These are phyloP conservation scores for Lactifluus rugatus DNA, from an alignment of 768 basidiomycete genomes.

Conservation along the genomic window DNA sequence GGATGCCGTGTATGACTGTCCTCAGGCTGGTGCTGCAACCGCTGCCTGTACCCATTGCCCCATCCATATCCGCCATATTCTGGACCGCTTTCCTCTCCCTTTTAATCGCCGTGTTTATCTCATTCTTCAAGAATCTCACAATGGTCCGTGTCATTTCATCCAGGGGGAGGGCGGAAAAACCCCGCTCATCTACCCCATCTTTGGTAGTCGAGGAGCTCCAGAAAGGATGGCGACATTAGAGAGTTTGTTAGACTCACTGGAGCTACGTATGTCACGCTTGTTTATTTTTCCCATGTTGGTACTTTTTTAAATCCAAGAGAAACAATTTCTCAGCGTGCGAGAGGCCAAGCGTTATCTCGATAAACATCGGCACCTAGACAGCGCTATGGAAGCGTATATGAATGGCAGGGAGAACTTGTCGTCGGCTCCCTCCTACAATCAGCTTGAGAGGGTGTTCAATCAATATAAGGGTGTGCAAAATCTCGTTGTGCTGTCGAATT, in stretches of 20 bases:
- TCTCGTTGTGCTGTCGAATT: neutral
- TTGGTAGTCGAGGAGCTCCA: conserved; percentile 11
- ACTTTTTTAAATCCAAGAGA: neutral
- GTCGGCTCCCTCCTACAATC: conserved; percentile 24
- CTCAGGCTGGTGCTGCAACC: neutral
- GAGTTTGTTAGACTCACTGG: conserved; percentile 14
- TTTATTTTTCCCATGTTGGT: neutral
- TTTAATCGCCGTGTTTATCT: neutral
- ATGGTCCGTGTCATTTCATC: conserved; percentile 8
- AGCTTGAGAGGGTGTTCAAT: conserved; percentile 34
- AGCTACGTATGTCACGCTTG: conserved; percentile 11
- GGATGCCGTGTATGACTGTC: neutral
- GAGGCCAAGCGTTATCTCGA: conserved; percentile 65
- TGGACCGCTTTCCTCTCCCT: neutral
- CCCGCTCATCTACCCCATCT: neutral
- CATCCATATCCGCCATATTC: neutral
- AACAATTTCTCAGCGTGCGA: conserved; percentile 24
- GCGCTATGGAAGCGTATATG: conserved; percentile 67
- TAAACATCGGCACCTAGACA: conserved; percentile 58
- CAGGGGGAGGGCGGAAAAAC: neutral
- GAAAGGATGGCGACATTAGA: conserved; percentile 10
- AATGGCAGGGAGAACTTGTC: conserved; percentile 35
- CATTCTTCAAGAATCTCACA: neutral
- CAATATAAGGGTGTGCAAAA: conserved; percentile 33
- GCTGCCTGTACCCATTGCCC: neutral